Evolutionary conservation across 352 stramenopile genomes (phyloP), one percentile per base, ranked within the genome.

Genomic region (Pythium rishiriense): DNA sequence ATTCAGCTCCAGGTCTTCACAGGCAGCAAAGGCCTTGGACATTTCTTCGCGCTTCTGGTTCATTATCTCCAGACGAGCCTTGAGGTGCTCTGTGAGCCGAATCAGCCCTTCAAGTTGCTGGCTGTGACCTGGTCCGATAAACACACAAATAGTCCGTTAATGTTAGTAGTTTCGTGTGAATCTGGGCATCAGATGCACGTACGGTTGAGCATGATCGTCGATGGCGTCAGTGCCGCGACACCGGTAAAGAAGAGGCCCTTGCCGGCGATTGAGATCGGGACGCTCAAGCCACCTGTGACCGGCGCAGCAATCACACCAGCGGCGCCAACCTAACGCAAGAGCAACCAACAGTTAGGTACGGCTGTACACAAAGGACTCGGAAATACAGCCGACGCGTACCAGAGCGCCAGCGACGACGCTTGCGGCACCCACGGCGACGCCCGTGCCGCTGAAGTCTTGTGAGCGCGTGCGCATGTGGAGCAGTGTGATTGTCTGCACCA

Each of bases 201-300:
- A 95, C 87, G 86, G 59, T 76, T 91, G 11, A 96, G 73, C 73
- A 96, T 90, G 60, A 96, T 91, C 42, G 81, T 83, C n/a, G 85
- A 96, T 22, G 85, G 87, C 3, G 87, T 92, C 28, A 96, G 39
- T 1, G 87, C 85, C 1, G 87, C 87, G 9, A 91, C 72, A 15
- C 87, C 87, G 8, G 85, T 83, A 61, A 93, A 80, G 65, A 96
- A 91, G 29, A 96, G 75, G 31, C 87, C 86, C 64, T 96, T 96
- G 62, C 87, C 87, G 2, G 87, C 87, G 21, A 94, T 58, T 0
- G 86, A 88, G 62, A 96, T 94, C 4, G 87, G 87, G 1, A 94
- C 62, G 51, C 85, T 96, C n/a, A 96, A 69, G 26, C 87, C 87
- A 51, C 83, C 79, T 0, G 87, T 94, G 7, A 83, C 85, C 17